Conservation (phyloP, 106 monocot genomes). For the Dioscorea dumetorum region DNA sequence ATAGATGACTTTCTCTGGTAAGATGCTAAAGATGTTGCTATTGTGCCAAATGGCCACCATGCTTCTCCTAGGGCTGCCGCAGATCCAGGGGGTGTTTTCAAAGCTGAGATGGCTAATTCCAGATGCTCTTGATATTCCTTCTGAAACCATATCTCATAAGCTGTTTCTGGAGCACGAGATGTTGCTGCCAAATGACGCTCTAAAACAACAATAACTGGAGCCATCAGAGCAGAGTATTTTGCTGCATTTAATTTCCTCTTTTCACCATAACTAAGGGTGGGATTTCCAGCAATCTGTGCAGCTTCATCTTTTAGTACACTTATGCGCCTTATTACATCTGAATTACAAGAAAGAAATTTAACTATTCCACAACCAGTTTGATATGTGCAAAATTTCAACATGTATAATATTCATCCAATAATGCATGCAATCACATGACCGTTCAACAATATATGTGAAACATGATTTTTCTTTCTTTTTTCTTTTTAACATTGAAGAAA, state of each 20-base stretch:
- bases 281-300: slow-evolving; percentile 68
- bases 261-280: slow-evolving; percentile 63
- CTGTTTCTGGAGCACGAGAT: slow-evolving; percentile 72
- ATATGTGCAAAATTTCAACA: no score
- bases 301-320: slow-evolving; percentile 88
- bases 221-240: slow-evolving; percentile 95
- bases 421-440: no score
- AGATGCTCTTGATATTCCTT: slow-evolving; percentile 73
- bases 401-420: no score
- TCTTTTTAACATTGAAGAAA: no score
- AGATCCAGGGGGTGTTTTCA: slow-evolving; percentile 78
- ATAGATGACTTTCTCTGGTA: slow-evolving; percentile 63
- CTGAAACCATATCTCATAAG: slow-evolving; percentile 87
- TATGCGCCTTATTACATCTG: slow-evolving; percentile 92
- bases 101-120: slow-evolving; percentile 59
- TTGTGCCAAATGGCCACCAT: slow-evolving; percentile 77
- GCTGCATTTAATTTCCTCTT: slow-evolving; percentile 87
- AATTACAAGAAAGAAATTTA: neutral
- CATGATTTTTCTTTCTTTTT: no score
- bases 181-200: slow-evolving; percentile 93
- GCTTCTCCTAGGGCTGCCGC: slow-evolving; percentile 53
- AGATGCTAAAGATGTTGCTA: slow-evolving; percentile 75
- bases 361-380: no score
- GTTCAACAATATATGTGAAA: no score
- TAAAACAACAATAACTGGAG: slow-evolving; percentile 90